phyloP scores from a whole-genome alignment of 352 stramenopile species.

The Pythium plurisporium region DNA sequence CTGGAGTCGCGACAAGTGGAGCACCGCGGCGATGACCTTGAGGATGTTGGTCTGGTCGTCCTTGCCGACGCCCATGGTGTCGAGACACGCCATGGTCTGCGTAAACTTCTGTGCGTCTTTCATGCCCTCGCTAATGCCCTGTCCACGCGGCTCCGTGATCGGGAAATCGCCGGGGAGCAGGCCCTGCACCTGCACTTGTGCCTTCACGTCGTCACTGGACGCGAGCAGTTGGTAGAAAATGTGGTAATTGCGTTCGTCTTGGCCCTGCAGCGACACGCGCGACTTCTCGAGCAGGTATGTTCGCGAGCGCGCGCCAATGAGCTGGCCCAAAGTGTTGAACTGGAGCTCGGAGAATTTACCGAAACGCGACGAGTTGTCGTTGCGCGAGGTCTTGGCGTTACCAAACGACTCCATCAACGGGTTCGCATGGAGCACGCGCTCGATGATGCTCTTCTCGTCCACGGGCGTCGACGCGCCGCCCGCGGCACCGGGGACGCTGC shows the following conservation, averaged over 20 bases:
- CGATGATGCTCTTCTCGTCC: constrained; percentile 69
- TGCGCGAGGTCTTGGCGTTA: constrained; percentile 84
- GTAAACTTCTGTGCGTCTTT: constrained; percentile 70
- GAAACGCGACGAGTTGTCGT: constrained; percentile 86
- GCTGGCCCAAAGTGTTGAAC: constrained; percentile 75
- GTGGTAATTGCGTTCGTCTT: constrained; percentile 92
- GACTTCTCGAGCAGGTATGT: constrained; percentile 93
- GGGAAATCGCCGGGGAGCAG: constrained; percentile 78
- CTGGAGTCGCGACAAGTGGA: constrained; percentile 76
- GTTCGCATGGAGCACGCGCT: constrained; percentile 77
- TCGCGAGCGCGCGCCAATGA: constrained; percentile 81
- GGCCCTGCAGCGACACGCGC: constrained; percentile 81
- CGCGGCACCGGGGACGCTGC: constrained; percentile 35
- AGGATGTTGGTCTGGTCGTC: constrained; percentile 75
- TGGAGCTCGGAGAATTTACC: constrained; percentile 87
- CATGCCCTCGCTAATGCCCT: constrained; percentile 52
- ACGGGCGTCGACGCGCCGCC: constrained; percentile 13
- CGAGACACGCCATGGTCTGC: constrained; percentile 67
- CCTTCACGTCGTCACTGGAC: constrained; percentile 41
- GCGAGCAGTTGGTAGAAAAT: constrained; percentile 91
- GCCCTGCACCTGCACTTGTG: constrained; percentile 66
- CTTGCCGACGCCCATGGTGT: constrained; percentile 66
- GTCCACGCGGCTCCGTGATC: constrained; percentile 51
- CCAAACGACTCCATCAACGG: constrained; percentile 82
- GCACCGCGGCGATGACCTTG: constrained; percentile 73